Evolutionary conservation across 371 early-diverging fungal genomes (phyloP), one percentile per base, ranked within the genome.

Genomic region (Entomophthora muscae): DNA sequence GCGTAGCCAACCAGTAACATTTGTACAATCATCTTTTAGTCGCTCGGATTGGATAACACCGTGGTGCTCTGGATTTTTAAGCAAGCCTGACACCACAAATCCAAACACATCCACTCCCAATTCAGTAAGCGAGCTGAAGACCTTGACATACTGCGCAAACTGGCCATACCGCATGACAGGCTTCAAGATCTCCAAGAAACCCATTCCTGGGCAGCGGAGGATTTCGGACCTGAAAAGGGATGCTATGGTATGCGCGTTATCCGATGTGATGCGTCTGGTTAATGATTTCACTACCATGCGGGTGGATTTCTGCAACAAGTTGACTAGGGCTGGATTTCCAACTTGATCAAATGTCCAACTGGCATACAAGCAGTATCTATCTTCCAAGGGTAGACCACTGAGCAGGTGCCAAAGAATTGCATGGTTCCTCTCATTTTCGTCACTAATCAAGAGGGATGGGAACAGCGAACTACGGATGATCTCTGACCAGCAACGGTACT

Each of bases 1-100:
- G 52, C 76, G 72, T 32, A 84, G 63, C 83, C 83, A 83, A 55
- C 68, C 69, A 0, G 66, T 66, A 3, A 68, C 61, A 32, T 73
- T 73, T 1, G 69, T 61, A 7, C 68, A 62, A 69, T 76, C 72
- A 13, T 66, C 61, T 52, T 66, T 63, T 7, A 68, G 30, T 7
- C 59, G 59, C 22, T 10, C 24, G 26, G 28, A 23, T 17, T 31
- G 21, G 21, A 12, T 24, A 17, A 31, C 10, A 22, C 31, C 59
- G 10, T 22, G 21, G 13, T 23, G 21, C n/a, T 27, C 32, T 28
- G 59, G 59, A 22, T 58, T 27, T 12, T 10, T 58, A 27, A 27
- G 22, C 12, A 58, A 22, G 59, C 26, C 31, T 10, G 26, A 30
- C 26, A 58, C 12, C 17, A 21, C 21, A 58, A 28, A 58, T 5